Base-by-base conservation (phyloP, 768 basidiomycete species). In the Calocybe indica region DNA sequence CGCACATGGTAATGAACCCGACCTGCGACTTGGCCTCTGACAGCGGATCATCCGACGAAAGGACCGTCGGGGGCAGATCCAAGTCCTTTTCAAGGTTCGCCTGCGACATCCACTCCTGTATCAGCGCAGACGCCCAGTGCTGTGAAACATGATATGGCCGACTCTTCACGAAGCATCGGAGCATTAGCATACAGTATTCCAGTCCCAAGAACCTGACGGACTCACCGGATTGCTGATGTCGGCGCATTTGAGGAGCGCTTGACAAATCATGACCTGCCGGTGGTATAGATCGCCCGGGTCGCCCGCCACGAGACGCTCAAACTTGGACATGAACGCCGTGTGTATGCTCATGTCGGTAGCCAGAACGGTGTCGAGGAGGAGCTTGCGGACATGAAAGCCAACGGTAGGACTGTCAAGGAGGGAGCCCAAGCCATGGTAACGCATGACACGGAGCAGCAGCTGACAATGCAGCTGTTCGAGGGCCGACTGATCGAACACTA, bases 161-260 rank as follows among this genome's bases (percentile, higher is more conserved):
- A 53, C 86, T 85, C 94, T 97, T 41, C 10, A 37, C 57, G 32
- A 38, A 48, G 6, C 40, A 45, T 8, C 32, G 46, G 43, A 46
- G 7, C 28, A 8, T 38, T 13, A 39, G 33, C 34, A 31, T 35
- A 42, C n/a, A 40, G 43, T 34, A 53, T 10, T 36, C 6, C 37
- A 43, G 43, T 34, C 22, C 38, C 22, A 3, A 32, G 38, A 37
- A 45, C 13, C 45, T 14, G 43, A 34, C 41, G 30, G 12, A 79
- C 93, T 54, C 62, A 96, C 93, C 11, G 96, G 95, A 63, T 99
- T 99, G 62, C 91, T 93, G 59, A 99, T 98, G 68, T 99, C 96
- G 12, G 95, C 93, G 59, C 94, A 96, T 66, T 99, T 98, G 63
- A 99, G 83, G 44, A 99, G 69, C 3, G 88, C 88, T 58, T 97